These are phyloP conservation scores for Papilionanthe hybrid DNA, from an alignment of 116 monocot genomes.

Conservation along the genomic window DNA sequence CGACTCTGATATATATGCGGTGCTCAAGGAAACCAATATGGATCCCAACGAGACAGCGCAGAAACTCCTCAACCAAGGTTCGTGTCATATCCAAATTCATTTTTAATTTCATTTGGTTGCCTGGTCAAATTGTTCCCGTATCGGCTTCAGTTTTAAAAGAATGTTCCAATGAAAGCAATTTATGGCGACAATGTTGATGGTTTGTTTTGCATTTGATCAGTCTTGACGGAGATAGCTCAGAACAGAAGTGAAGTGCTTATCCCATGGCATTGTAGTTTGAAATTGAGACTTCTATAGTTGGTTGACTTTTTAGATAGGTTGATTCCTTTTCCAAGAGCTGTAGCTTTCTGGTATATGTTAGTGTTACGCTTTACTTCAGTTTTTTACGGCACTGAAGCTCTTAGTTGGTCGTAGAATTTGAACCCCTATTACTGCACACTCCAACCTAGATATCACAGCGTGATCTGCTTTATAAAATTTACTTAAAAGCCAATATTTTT, in stretches of 20 bases:
- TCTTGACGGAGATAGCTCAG: not conserved
- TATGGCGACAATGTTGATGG: not conserved
- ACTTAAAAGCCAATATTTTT: not conserved
- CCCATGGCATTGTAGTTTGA: too few species aligned
- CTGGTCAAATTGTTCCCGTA: not conserved
- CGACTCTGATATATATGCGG: constrained; percentile 74
- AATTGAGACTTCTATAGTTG: too few species aligned
- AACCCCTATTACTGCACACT: not conserved
- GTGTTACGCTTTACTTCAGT: not conserved
- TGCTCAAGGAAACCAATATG: constrained; percentile 79
- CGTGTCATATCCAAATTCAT: not conserved
- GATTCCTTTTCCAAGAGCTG: not conserved
- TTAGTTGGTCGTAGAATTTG: not conserved
- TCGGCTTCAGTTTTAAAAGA: not conserved
- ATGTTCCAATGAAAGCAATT: not conserved
- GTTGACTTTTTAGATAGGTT: not conserved
- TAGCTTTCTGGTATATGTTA: not conserved
- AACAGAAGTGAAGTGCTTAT: not conserved
- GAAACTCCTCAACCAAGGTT: constrained; percentile 77
- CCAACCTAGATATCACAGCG: not conserved
- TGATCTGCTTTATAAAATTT: not conserved
- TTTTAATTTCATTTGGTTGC: not conserved
- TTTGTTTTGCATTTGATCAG: not conserved
- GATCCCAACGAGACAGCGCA: constrained; percentile 89
- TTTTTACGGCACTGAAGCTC: not conserved